Conservation (phyloP, 2,329 filamentous ascomycete genomes). For the Exophiala xenobiotica region DNA sequence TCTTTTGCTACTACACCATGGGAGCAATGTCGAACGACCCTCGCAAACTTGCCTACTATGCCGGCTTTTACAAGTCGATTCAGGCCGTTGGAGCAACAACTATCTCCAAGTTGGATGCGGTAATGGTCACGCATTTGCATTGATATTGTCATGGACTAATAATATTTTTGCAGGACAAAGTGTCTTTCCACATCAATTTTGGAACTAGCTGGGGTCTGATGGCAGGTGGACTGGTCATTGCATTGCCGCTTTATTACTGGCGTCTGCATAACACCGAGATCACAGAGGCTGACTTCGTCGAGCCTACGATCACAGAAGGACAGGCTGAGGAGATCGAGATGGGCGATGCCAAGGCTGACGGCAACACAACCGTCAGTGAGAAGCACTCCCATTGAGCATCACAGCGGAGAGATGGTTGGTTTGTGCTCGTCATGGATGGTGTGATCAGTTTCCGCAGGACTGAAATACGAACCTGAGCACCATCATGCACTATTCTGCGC, state of each 20-base stretch:
- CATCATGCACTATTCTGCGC: too few species aligned
- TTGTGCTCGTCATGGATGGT: too few species aligned
- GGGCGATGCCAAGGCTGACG: neutral
- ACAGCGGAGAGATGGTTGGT: neutral
- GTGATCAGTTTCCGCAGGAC: too few species aligned
- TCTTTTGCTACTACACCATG: conserved; percentile 89
- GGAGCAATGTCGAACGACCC: conserved; percentile 89
- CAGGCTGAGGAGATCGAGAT: neutral
- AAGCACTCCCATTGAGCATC: neutral
- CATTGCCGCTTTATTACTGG: conserved; percentile 60
- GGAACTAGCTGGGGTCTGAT: conserved; percentile 74
- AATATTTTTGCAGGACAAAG: conserved; percentile 34
- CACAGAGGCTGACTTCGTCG: conserved; percentile 1
- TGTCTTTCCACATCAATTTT: conserved; percentile 70
- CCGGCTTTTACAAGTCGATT: conserved; percentile 86
- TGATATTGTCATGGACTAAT: neutral
- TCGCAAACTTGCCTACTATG: conserved; percentile 87
- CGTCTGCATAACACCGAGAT: conserved; percentile 13
- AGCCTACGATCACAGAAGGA: neutral
- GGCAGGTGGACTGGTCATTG: conserved; percentile 69
- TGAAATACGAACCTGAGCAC: too few species aligned
- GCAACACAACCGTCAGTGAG: neutral
- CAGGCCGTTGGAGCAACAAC: conserved; percentile 79
- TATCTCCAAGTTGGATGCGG: conserved; percentile 40
- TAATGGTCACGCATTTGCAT: conserved; percentile 30